Base-by-base conservation (phyloP, 495 filamentous ascomycete species). In the Collariella sp. region DNA sequence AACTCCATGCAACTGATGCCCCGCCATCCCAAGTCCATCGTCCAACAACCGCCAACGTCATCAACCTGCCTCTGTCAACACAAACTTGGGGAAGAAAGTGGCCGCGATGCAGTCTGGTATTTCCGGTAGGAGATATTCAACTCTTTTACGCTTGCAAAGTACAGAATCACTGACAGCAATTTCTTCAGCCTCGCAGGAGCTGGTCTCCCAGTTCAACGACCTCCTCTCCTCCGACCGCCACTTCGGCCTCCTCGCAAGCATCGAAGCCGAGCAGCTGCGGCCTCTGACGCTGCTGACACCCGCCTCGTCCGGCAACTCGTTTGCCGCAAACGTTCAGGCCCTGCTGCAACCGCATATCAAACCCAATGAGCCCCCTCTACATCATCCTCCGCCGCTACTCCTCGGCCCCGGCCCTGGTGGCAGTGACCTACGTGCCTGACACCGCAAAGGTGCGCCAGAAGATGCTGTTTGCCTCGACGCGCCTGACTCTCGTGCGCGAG, bases 401-500 rank as follows among this genome's bases (percentile, higher is more conserved):
- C 36, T 59, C 68, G 48, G 61, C 67, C 9, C 75, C 75, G 3
- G 74, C 76, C 51, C 83, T 93, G 56, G 70, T 89, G 48, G 87
- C 87, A 42, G 72, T 96, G 41, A 91, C 93, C 29, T 96, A 95
- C 66, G 87, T 98, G 41, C 93, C 93, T 3, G 88, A 89, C 65
- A 70, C 85, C 50, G 91, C 93, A 5, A 86, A 86, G 16, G 93
- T 98, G 36, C 85, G 93, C 38, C 85, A 91, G 60, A 98, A 98
- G 79, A 97, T 90, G 77, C 80, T 98, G 46, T 95, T 96, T 70
- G 91, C 93, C 33, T 82, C 86, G 38, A 95, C 93, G 16, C 81
- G 90, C 36, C 75, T 91, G 50, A 91, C 89, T 0, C 76, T 98
- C 11, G 75, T 84, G 38, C 79, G 91, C 39, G 91, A 96, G 71